Percentiles rank a stretch among this genome's conserved stretches.
Conservation (phyloP, 2,329 filamentous ascomycete genomes). For the Aspergillus luchuensis region DNA sequence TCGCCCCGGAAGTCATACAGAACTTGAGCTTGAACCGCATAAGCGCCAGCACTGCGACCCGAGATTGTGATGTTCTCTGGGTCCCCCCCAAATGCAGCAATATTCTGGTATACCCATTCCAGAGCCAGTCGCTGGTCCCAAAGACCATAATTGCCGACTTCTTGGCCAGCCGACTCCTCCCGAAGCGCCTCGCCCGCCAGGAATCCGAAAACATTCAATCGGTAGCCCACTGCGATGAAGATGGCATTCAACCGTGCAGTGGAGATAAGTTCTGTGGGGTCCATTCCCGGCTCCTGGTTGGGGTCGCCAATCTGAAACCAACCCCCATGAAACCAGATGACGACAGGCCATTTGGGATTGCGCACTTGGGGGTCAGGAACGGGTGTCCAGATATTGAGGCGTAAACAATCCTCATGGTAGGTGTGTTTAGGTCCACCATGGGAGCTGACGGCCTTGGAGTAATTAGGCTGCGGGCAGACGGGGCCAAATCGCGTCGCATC, state of each 20-base stretch:
- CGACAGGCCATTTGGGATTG: constrained; percentile 33
- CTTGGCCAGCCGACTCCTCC: constrained; percentile 27
- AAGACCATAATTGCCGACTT: constrained; percentile 46
- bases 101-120: constrained; percentile 55
- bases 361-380: constrained; percentile 22
- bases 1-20: constrained; percentile 42
- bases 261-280: constrained; percentile 46
- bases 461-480: constrained; percentile 46
- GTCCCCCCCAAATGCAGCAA: constrained; percentile 51
- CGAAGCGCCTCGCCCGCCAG: constrained; percentile 46
- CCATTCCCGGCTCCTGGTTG: constrained; percentile 45
- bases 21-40: constrained; percentile 37
- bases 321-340: constrained; percentile 45
- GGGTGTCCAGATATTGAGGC: constrained; percentile 54
- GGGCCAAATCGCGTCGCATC: constrained; percentile 43
- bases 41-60: constrained; percentile 50
- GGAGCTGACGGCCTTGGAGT: constrained; percentile 22
- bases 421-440: constrained; percentile 19
- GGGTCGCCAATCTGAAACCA: constrained; percentile 54
- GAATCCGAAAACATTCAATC: constrained; percentile 54
- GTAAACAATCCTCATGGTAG: constrained; percentile 53
- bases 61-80: constrained; percentile 49
- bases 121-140: constrained; percentile 55
- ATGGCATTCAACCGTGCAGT: constrained; percentile 40
- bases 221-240: constrained; percentile 52